phyloP scores from a whole-genome alignment of 2,329 filamentous ascomycete species.

The Spiromastix sp. region DNA sequence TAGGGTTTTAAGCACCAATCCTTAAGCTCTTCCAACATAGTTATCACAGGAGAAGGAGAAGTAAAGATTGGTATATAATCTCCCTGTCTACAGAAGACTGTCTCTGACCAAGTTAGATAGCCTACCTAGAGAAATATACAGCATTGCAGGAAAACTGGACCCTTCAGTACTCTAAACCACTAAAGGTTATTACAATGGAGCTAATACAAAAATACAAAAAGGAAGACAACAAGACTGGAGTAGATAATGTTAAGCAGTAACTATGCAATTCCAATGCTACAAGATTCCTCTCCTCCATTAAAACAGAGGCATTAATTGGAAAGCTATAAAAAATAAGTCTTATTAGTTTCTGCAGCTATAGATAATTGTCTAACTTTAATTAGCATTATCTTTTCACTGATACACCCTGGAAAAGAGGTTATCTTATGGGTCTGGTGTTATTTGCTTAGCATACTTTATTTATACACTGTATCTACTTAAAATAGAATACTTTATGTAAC shows the following conservation, averaged over 20 bases:
- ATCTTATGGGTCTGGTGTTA: constrained; percentile 2
- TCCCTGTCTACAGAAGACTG: neutral
- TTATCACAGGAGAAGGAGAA: constrained; percentile 16
- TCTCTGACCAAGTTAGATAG: constrained; percentile 10
- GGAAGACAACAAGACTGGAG: constrained; percentile 21
- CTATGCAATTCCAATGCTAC: constrained; percentile 18
- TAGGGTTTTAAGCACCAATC: constrained; percentile 14
- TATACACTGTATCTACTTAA: neutral
- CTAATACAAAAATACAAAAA: constrained; percentile 28
- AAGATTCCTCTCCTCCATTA: constrained; percentile 22
- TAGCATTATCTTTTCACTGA: neutral
- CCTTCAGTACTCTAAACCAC: constrained; percentile 11
- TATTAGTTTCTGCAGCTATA: neutral
- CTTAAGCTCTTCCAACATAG: constrained; percentile 18
- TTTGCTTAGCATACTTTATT: neutral
- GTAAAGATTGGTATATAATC: constrained; percentile 18
- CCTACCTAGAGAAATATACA: constrained; percentile 12
- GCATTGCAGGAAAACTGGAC: constrained; percentile 6
- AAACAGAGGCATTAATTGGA: constrained; percentile 17
- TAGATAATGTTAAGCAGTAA: constrained; percentile 24
- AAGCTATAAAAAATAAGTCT: constrained; percentile 19
- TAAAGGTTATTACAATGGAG: constrained; percentile 21
- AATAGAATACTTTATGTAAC: neutral
- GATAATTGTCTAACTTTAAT: neutral
- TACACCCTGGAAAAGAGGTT: neutral